These are phyloP conservation scores for Phalaenopsis equestris DNA, from an alignment of 106 monocot genomes.

Conservation along the genomic window DNA sequence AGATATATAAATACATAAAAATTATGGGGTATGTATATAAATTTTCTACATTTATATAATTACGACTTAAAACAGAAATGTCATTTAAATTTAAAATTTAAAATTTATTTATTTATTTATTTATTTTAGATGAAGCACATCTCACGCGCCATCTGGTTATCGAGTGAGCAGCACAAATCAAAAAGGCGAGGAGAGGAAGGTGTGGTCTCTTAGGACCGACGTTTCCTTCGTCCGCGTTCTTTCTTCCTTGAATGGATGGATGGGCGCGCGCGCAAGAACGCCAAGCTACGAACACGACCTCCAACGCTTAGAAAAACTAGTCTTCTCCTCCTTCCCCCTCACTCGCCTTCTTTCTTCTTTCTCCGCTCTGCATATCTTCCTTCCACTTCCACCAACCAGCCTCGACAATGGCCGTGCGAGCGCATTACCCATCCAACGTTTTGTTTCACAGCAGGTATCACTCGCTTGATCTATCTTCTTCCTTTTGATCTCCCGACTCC, in stretches of 20 bases:
- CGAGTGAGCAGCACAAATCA: not conserved
- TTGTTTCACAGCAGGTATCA: slow-evolving; percentile 27
- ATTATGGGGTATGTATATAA: too few relatives aligned
- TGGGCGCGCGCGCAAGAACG: slow-evolving; percentile 5
- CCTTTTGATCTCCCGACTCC: not conserved
- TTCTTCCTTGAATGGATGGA: not conserved
- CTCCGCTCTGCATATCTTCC: not conserved
- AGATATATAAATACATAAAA: too few relatives aligned
- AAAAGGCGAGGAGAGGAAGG: not conserved
- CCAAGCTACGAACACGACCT: not conserved
- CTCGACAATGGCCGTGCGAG: slow-evolving; percentile 45
- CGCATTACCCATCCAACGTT: slow-evolving; percentile 38
- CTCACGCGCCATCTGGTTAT: too few relatives aligned
- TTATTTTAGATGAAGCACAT: too few relatives aligned
- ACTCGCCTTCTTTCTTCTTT: not conserved
- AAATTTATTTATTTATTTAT: too few relatives aligned
- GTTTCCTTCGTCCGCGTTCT: not conserved
- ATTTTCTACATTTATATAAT: too few relatives aligned
- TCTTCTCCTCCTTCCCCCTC: not conserved
- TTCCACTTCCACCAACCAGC: not conserved
- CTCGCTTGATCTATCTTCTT: not conserved
- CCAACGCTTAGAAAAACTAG: too few relatives aligned
- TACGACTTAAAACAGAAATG: too few relatives aligned
- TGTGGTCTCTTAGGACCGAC: not conserved
- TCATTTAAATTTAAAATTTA: too few relatives aligned